Base-by-base conservation (phyloP, 768 basidiomycete species). In the Hortiboletus flavorubellus region DNA sequence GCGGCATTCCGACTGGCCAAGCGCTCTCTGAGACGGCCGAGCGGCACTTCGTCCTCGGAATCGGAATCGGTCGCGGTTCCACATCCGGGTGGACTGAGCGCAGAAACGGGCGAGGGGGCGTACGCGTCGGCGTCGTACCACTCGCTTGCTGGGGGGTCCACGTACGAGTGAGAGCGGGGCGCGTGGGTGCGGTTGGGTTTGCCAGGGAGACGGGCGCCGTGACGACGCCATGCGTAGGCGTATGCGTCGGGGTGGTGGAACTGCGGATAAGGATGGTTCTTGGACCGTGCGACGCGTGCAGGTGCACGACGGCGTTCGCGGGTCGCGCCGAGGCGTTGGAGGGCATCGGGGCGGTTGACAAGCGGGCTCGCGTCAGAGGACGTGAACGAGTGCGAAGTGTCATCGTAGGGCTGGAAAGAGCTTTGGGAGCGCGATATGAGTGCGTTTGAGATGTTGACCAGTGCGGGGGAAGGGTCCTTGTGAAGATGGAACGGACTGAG, bases 341-440 rank as follows among this genome's bases (percentile, higher is more conserved):
- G 21, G 8, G 34, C 48, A 3, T 52, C 26, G 14, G 44, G 9
- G 5, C 4, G n/a, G 51, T 54, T 41, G 44, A 61, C 29, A 1
- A 49, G 38, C 5, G 47, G 11, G 43, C 52, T 61, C 14, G 46
- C 8, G 14, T 48, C 53, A 1, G 46, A 56, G 11, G 62, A 53
- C 11, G 47, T 3, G 37, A 46, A 51, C 11, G 62, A 56, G 33
- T 21, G n/a, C 37, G 49, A 43, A 0, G 31, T 8, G 34, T 48
- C 53, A 8, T 60, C 50, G 39, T 67, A 67, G 4, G 62, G 62
- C 10, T 26, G 42, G 2, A 64, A 9, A 4, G 65, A 64, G 29
- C 18, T 37, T 18, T 35, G 54, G 15, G 64, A 65, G 8, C 64
- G 65, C 41, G 62, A 49, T 3, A 67, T 40, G 59, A 65, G 61